Evolutionary conservation across 345 rosid genomes (phyloP), one percentile per base, ranked within the genome.

Genomic region (Noccaea caerulescens): DNA sequence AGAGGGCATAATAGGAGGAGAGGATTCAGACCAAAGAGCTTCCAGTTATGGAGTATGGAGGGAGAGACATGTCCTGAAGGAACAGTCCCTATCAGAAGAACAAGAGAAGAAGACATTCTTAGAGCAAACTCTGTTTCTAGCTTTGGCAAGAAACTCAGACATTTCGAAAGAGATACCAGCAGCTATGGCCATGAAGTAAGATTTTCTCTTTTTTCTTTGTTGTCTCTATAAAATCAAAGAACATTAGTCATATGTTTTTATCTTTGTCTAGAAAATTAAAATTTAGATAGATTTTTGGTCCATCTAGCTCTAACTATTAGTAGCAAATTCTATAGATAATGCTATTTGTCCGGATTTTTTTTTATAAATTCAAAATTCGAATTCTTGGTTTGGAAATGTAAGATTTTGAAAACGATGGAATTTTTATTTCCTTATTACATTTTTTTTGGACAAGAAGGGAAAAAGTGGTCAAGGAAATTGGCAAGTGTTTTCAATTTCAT

Each of bases 131-230:
- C 92, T 51, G 34, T 84, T 10, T 62, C 77, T 67, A 76, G 79
- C 73, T 92, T 88, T 67, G 98, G 98, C 50, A 92, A 81, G 71
- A 92, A 88, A 78, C 73, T 84, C 66, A 82, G 79, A 72, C 84
- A 73, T 77, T 80, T 84, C 53, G 78, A 84, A 81, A 88, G 98
- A 86, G 99, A 92, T 76, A 79, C 92, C 7, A 80, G 71, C 72
- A 80, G 90, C 85, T 84, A 85, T 69, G 97, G 96, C 45, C 99
- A 95, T 74, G 99, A 95, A 96, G 99, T 92, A 77, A 73, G 71
- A 47, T 20, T 18, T 25, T 64, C 52, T 39, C 10, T 7, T 2
- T 32, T 33, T 44, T 39, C 0, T 39, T 30, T 57, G 5, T 12
- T 30, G 16, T 16, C 3, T 23, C 62, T 4, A 18, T 14, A 50